phyloP scores from a whole-genome alignment of 2,329 filamentous ascomycete species.

The Cladobotryum protrusum region DNA sequence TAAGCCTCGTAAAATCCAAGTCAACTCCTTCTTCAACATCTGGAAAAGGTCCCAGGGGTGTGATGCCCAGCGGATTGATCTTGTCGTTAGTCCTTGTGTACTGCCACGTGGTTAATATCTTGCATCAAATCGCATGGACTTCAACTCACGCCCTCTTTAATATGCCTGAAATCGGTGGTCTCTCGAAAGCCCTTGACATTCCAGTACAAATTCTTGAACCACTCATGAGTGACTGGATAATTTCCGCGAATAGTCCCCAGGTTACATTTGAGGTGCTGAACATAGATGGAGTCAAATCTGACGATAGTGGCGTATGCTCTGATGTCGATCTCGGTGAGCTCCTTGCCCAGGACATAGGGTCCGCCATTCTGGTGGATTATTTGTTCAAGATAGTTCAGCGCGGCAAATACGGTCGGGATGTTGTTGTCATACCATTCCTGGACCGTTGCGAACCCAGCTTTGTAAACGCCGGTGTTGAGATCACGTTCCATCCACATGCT shows the following conservation, averaged over 20 bases:
- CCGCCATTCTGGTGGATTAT: constrained; percentile 41
- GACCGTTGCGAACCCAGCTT: constrained; percentile 58
- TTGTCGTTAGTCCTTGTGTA: constrained; percentile 22
- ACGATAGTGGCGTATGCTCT: constrained; percentile 59
- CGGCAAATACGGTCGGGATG: constrained; percentile 54
- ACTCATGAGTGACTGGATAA: constrained; percentile 60
- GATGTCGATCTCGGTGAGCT: constrained; percentile 63
- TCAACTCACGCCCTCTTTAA: constrained; percentile 51
- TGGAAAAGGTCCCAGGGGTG: constrained; percentile 21
- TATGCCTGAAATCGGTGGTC: constrained; percentile 59
- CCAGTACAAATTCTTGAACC: constrained; percentile 67
- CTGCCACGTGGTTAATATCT: constrained; percentile 9
- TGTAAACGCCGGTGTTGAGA: constrained; percentile 44
- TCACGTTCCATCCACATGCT: constrained; percentile 61
- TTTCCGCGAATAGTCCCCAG: constrained; percentile 56
- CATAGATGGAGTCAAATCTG: constrained; percentile 63
- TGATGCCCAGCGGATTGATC: constrained; percentile 23
- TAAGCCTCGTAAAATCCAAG: constrained; percentile 16
- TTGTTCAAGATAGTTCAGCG: constrained; percentile 57
- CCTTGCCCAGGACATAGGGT: constrained; percentile 57
- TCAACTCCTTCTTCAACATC: constrained; percentile 18
- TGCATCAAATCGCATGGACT: too few relatives aligned
- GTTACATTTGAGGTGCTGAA: constrained; percentile 61
- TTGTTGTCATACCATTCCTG: constrained; percentile 61
- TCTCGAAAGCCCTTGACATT: constrained; percentile 44